Conservation (phyloP, 1,284 basidiomycete species). For the Trichosporon sp. region DNA sequence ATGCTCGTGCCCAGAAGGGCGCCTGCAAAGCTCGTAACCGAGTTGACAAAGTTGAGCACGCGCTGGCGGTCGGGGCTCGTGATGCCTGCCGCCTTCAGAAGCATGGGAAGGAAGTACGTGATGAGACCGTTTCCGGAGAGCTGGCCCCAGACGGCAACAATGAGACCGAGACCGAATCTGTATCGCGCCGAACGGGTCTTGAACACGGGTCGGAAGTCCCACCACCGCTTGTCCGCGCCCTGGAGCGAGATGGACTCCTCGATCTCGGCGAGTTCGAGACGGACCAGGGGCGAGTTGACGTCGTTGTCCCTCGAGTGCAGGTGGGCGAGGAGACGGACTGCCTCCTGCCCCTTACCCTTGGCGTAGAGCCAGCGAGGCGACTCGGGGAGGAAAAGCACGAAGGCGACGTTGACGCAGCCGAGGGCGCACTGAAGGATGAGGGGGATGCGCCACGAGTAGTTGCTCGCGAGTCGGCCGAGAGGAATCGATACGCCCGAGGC, state of each 20-base stretch:
- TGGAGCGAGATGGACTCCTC: slow-evolving; percentile 59
- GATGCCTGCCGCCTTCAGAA: slow-evolving; percentile 41
- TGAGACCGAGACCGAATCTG: slow-evolving; percentile 61
- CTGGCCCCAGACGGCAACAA: slow-evolving; percentile 48
- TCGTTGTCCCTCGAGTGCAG: slow-evolving; percentile 62
- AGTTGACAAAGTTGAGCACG: slow-evolving; percentile 44
- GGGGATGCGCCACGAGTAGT: slow-evolving; percentile 62
- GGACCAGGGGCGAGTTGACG: slow-evolving; percentile 60
- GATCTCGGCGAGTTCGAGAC: slow-evolving; percentile 63
- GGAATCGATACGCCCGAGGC: slow-evolving; percentile 63
- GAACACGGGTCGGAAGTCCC: slow-evolving; percentile 64
- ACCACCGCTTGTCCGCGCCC: slow-evolving; percentile 56
- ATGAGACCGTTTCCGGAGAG: slow-evolving; percentile 45
- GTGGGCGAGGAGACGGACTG: slow-evolving; percentile 31
- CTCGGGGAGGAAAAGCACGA: slow-evolving; percentile 54
- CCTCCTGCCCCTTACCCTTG: slow-evolving; percentile 31
- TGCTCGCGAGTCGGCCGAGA: slow-evolving; percentile 58
- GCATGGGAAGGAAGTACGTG: slow-evolving; percentile 54
- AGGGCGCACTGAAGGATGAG: slow-evolving; percentile 61
- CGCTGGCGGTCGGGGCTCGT: slow-evolving; percentile 36
- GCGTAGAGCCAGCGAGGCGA: slow-evolving; percentile 61
- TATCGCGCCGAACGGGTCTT: slow-evolving; percentile 59
- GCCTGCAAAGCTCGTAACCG: slow-evolving; percentile 38
- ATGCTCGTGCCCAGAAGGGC: slow-evolving; percentile 40
- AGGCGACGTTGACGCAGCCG: slow-evolving; percentile 59